Evolutionary conservation across 2,329 filamentous ascomycete genomes (phyloP), one percentile per base, ranked within the genome.

Genomic region (Macrophomina pseudophaseolina): DNA sequence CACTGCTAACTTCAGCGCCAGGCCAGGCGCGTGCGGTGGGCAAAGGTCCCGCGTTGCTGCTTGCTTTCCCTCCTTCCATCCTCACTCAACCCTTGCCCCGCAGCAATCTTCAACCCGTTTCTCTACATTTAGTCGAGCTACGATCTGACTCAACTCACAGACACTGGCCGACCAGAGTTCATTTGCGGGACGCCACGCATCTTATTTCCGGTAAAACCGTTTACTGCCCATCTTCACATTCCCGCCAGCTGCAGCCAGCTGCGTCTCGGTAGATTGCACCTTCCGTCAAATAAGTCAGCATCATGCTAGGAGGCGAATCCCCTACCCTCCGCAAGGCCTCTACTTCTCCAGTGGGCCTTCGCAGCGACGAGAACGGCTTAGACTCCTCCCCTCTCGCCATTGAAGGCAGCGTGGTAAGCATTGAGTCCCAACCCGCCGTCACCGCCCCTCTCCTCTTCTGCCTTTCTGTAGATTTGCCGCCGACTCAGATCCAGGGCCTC

Each of bases 241-340:
- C 33, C n/a, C 16, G 11, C 32, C 16, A 11, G 30, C 44, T 49
- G 30, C 32, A 38, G 9, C 58, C 44, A 62, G 8, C 28, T 38
- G 52, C 30, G 42, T 16, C 40, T 28, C 4, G n/a, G 28, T 38
- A 48, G 12, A 44, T 48, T 60, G 40, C 30, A 60, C 40, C 28
- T 60, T 16, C 35, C 40, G 12, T 7, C 40, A 48, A 3, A 1
- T 9, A 35, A n/a, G 12, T 72, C 72, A 74, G 73, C 74, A 79
- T 76, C 66, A 78, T 80, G 70, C 75, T 78, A 69, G 76, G 76
- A 66, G 76, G 79, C 70, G 78, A 78, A 32, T 80, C 79, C 60
- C 78, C 79, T 35, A 79, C 78, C 42, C 79, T 78, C 35, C 78
- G 78, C 72, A 80, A 80, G 68, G 71, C 71, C 49, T 33, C 33